Conservation (phyloP, 345 rosid genomes). For the Atalantia buxifolia region DNA sequence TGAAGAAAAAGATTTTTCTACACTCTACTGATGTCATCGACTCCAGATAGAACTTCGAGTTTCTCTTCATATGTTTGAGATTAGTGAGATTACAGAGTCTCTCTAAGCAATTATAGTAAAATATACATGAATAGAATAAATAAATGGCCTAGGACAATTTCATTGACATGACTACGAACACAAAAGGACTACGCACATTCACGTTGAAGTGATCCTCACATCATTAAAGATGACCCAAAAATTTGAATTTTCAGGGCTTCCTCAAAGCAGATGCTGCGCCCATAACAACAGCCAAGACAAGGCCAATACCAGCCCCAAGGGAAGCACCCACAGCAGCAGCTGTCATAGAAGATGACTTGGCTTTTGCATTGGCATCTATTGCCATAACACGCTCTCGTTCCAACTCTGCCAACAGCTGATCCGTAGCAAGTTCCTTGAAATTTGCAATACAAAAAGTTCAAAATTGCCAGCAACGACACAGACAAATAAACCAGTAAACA, state of each 20-base stretch:
- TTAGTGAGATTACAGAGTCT: neutral
- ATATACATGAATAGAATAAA: slow-evolving; percentile 35
- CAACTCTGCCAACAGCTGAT: slow-evolving; percentile 54
- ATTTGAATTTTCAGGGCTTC: slow-evolving; percentile 54
- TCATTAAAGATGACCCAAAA: neutral
- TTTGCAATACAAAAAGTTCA: slow-evolving; percentile 2
- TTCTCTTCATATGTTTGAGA: neutral
- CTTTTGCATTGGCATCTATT: slow-evolving; percentile 34
- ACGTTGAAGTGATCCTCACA: neutral
- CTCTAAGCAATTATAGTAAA: neutral
- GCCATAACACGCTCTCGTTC: slow-evolving; percentile 43
- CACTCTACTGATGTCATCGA: neutral
- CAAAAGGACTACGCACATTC: neutral
- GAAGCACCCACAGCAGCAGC: slow-evolving; percentile 96
- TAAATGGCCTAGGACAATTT: slow-evolving; percentile 13
- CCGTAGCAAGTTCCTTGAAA: slow-evolving; percentile 72
- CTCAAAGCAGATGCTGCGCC: slow-evolving; percentile 94
- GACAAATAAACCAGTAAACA: neutral
- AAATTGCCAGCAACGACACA: neutral
- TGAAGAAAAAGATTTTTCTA: neutral
- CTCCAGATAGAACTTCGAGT: neutral
- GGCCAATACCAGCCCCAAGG: slow-evolving; percentile 91
- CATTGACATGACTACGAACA: slow-evolving; percentile 10
- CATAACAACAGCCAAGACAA: slow-evolving; percentile 92
- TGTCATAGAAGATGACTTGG: slow-evolving; percentile 60